Conservation (phyloP, 495 filamentous ascomycete genomes). For the Podospora tetraspora region DNA sequence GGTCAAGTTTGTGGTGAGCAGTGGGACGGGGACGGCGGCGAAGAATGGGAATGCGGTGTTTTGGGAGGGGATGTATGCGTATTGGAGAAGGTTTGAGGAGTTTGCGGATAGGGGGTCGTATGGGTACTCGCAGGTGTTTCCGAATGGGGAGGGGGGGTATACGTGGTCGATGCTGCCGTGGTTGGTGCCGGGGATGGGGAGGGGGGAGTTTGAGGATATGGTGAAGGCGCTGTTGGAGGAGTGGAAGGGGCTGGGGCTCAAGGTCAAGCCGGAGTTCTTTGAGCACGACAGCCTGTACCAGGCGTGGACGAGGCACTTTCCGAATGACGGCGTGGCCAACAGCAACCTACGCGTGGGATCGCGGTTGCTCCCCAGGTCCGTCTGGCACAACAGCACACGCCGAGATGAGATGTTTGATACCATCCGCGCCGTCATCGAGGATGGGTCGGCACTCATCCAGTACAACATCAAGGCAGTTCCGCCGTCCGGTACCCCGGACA, state of each 20-base stretch:
- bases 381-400: slow-evolving; percentile 27
- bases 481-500: not conserved
- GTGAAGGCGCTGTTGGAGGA: slow-evolving; percentile 37
- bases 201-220: slow-evolving; percentile 23
- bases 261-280: slow-evolving; percentile 25
- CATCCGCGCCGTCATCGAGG: slow-evolving; percentile 18
- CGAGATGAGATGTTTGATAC: slow-evolving; percentile 21
- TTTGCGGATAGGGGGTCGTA: slow-evolving; percentile 46
- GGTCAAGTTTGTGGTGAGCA: slow-evolving; percentile 29
- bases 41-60: slow-evolving; percentile 41
- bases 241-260: slow-evolving; percentile 32
- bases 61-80: slow-evolving; percentile 46
- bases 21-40: slow-evolving; percentile 24
- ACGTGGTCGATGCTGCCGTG: slow-evolving; percentile 21
- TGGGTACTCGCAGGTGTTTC: slow-evolving; percentile 45
- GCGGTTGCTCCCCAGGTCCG: slow-evolving; percentile 34
- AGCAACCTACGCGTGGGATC: slow-evolving; percentile 34
- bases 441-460: slow-evolving; percentile 19
- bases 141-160: slow-evolving; percentile 11
- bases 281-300: slow-evolving; percentile 21
- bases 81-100: slow-evolving; percentile 38
- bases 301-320: slow-evolving; percentile 19
- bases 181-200: slow-evolving; percentile 18
- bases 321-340: slow-evolving; percentile 15
- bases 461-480: slow-evolving; percentile 20